phyloP scores from a whole-genome alignment of 148 eudicot genomes.

The Simmondsia chinensis region DNA sequence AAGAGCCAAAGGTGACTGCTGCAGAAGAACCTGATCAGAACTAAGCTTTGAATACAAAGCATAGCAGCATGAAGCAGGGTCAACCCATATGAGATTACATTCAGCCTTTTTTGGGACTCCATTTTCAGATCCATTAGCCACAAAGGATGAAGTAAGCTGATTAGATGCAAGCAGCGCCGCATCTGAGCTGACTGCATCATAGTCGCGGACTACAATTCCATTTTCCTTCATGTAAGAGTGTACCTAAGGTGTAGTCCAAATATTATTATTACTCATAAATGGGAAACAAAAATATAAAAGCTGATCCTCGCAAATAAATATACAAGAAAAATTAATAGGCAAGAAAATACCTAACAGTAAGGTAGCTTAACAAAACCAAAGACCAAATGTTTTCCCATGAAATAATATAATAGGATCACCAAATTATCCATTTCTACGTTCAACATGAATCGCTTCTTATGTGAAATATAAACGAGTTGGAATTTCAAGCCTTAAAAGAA shows the following conservation, averaged over 20 bases:
- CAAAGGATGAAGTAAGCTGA: constrained; percentile 41
- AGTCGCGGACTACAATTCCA: constrained; percentile 74
- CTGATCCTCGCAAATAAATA: not conserved
- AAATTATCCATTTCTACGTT: too few relatives aligned
- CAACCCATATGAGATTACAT: constrained; percentile 60
- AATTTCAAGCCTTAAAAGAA: not conserved
- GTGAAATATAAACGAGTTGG: too few relatives aligned
- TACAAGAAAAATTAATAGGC: not conserved
- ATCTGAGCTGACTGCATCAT: constrained; percentile 60
- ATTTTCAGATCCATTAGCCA: constrained; percentile 14
- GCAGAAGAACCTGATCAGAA: constrained; percentile 56
- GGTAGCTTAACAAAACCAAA: not conserved
- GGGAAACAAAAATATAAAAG: not conserved
- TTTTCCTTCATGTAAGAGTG: constrained; percentile 51
- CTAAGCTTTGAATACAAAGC: constrained; percentile 73
- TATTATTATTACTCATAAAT: not conserved
- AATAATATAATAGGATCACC: too few relatives aligned
- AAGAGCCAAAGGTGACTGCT: constrained; percentile 86
- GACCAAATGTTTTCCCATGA: too few relatives aligned
- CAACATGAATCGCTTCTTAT: too few relatives aligned
- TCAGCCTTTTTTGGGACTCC: constrained; percentile 16
- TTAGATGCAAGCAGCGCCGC: constrained; percentile 59
- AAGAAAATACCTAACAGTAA: too few relatives aligned
- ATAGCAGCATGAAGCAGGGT: constrained; percentile 79
- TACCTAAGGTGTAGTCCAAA: too few relatives aligned